phyloP scores from a whole-genome alignment of 371 early-diverging fungal genomes.

The Actinomucor elegans region DNA sequence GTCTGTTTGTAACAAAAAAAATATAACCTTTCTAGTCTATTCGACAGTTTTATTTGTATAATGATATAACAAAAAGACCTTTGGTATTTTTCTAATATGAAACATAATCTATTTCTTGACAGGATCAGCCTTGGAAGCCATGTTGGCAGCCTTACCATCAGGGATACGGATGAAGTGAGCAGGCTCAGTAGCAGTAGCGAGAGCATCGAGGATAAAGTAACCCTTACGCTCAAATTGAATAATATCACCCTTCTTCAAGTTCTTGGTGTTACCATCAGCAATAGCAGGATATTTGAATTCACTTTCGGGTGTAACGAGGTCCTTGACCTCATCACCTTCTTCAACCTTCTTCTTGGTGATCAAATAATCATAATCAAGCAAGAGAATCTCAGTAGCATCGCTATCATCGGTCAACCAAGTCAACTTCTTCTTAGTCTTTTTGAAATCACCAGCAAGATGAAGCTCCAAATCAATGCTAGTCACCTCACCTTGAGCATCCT shows the following conservation, averaged over 20 bases:
- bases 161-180: conserved; percentile 87
- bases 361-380: conserved; percentile 93
- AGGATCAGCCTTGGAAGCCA: conserved; percentile 63
- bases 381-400: conserved; percentile 61
- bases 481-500: conserved; percentile 56
- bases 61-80: neutral
- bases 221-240: conserved; percentile 99
- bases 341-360: conserved; percentile 98
- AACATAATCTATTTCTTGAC: conserved; percentile 2
- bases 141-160: conserved; percentile 87
- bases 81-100: neutral
- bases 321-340: conserved; percentile 87
- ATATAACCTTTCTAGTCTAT: no score
- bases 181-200: conserved; percentile 52
- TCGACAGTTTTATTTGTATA: no score
- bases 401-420: conserved; percentile 91
- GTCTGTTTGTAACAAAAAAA: no score
- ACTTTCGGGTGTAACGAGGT: conserved; percentile 87
- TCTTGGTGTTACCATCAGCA: conserved; percentile 72
- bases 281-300: conserved; percentile 74
- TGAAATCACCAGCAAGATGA: conserved; percentile 96
- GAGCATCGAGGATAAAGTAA: conserved; percentile 90
- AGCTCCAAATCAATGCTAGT: conserved; percentile 61
- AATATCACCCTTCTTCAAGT: conserved; percentile 73
- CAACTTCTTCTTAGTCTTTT: conserved; percentile 98